Percentiles rank a stretch among this genome's conserved stretches.
phyloP scores from a whole-genome alignment of 169 alveolate genomes.

The Eimeria praecox region DNA sequence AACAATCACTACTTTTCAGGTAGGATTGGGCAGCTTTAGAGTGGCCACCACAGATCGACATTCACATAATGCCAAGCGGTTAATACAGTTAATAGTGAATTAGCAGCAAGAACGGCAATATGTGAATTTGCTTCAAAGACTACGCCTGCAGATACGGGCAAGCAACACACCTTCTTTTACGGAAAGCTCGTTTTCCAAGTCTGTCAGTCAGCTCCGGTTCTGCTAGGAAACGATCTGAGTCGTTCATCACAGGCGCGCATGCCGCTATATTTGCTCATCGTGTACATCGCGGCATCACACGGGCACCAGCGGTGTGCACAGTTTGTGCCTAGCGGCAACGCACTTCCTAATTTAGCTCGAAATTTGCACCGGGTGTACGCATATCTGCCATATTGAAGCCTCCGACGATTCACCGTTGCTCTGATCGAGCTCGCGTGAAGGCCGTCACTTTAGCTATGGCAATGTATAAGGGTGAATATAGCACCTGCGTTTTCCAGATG shows the following conservation, averaged over 20 bases:
- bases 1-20: too few species aligned
- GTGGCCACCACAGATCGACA: too few species aligned
- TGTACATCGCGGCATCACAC: background rate
- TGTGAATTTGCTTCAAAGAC: too few species aligned
- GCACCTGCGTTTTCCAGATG: too few species aligned
- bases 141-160: background rate
- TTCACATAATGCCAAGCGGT: too few species aligned
- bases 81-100: too few species aligned
- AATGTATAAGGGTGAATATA: background rate
- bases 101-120: too few species aligned
- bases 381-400: background rate
- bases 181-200: background rate
- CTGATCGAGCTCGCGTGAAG: background rate
- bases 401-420: background rate
- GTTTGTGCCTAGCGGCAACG: background rate
- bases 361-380: background rate
- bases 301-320: background rate
- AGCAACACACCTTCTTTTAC: background rate
- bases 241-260: background rate
- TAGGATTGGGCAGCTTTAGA: too few species aligned
- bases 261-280: background rate
- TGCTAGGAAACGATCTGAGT: background rate
- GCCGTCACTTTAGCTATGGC: background rate
- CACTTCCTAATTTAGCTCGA: background rate
- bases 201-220: background rate